Base-by-base conservation (phyloP, 2,329 filamentous ascomycete genomes). In the Phialophora expanda region DNA sequence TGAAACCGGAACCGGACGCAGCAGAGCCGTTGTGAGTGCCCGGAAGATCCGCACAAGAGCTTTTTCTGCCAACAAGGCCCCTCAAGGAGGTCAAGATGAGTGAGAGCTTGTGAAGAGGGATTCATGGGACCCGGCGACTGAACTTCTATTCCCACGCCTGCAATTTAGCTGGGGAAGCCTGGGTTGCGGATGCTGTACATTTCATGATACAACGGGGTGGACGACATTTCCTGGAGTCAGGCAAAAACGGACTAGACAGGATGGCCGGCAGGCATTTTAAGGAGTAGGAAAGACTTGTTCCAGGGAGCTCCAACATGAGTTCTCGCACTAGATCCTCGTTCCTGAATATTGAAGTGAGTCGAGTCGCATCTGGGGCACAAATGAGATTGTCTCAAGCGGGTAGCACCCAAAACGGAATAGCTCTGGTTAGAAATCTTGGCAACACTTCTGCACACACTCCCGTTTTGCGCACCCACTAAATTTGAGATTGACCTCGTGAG, bases 21-120 rank as follows among this genome's bases (percentile, higher is more conserved):
- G 34, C 57, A 64, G 71, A 70, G 9, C 66, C 70, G n/a, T 60
- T 71, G 55, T 72, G 53, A 68, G 30, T 22, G 8, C 41, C 38
- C 20, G 38, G 20, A 55, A 61, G 56, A 9, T 22, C 44, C 9
- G 17, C 22, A 28, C 24, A 2, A 26, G 30, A 50, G 14, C 38
- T n/a, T 22, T 61, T 61, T 41, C 44, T 22, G 8, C 34, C 26
- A 22, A 24, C 30, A 38, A 14, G 8, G 28, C 9, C 26, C 28
- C 17, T 26, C 46, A 14, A n/a, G 48, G 38, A 20, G 20, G 17
- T 56, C 34, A 26, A 56, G 48, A 48, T 14, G 20, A 38, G 26
- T 28, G 24, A 54, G 38, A 59, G 44, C 41, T 46, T 26, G 17
- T 12, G 41, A 8, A 6, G 26, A 22, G 7, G 11, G 26, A 2